Conservation (phyloP, 129 eudicot species). For the Lactuca saligna region DNA sequence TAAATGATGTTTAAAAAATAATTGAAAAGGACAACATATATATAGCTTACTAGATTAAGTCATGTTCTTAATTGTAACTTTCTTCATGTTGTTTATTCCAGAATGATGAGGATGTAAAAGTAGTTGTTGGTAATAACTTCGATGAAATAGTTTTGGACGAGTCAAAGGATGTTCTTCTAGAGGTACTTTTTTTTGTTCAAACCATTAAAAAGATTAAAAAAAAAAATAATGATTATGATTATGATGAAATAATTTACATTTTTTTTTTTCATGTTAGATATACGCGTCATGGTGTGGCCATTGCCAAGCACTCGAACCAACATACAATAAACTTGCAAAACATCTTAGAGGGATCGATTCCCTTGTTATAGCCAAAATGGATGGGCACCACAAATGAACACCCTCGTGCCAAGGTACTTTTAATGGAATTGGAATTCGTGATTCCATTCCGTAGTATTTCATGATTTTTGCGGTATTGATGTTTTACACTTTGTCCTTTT, state of each 20-base stretch:
- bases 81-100: slow-evolving; percentile 28
- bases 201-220: not conserved
- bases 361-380: slow-evolving; percentile 84
- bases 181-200: slow-evolving; percentile 47
- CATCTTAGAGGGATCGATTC: slow-evolving; percentile 64
- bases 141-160: slow-evolving; percentile 90
- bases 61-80: slow-evolving; percentile 9
- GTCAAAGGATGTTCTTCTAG: slow-evolving; percentile 96
- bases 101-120: slow-evolving; percentile 90
- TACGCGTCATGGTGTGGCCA: slow-evolving; percentile 93
- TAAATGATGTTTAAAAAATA: no score
- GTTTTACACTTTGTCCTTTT: slow-evolving; percentile 2
- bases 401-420: slow-evolving; percentile 73
- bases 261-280: slow-evolving; percentile 38
- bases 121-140: slow-evolving; percentile 88
- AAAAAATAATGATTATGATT: not conserved
- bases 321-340: slow-evolving; percentile 70
- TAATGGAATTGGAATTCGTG: not conserved
- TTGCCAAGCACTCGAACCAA: slow-evolving; percentile 76
- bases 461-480: not conserved
- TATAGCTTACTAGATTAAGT: no score
- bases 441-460: not conserved
- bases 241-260: not conserved
- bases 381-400: slow-evolving; percentile 90
- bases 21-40: no score